Conservation (phyloP, 106 monocot genomes). For the Iris macrosiphon region DNA sequence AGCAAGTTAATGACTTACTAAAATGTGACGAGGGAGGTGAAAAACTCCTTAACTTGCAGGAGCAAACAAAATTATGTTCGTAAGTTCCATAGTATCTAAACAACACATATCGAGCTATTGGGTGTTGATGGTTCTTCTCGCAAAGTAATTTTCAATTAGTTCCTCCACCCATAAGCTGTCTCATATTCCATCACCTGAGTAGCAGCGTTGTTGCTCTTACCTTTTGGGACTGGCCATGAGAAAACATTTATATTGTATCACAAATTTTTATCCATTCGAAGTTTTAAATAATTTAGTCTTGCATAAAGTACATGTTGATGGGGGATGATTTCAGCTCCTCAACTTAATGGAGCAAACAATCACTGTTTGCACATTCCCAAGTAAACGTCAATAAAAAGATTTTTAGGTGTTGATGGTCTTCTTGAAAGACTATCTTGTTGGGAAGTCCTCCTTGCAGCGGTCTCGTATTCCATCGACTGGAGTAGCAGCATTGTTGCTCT, state of each 20-base stretch:
- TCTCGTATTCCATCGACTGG: constrained; percentile 26
- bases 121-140: constrained; percentile 11
- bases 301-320: no score
- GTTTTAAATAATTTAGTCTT: no score
- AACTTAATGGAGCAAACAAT: constrained; percentile 8
- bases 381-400: constrained; percentile 16
- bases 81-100: constrained; percentile 3
- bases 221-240: constrained; percentile 45
- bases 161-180: neutral
- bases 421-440: no score
- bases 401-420: neutral
- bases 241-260: constrained; percentile 2
- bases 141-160: neutral
- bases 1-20: constrained; percentile 5
- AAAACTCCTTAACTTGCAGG: neutral
- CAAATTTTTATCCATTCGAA: no score
- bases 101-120: neutral
- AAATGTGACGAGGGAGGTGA: neutral
- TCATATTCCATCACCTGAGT: constrained; percentile 52
- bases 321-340: neutral
- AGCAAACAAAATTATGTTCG: neutral
- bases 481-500: constrained; percentile 15
- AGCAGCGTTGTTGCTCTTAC: constrained; percentile 14
- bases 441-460: constrained; percentile 7
- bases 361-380: constrained; percentile 22